Base-by-base conservation (phyloP, 805 yeast genomes). In the Teunomyces cretensis region DNA sequence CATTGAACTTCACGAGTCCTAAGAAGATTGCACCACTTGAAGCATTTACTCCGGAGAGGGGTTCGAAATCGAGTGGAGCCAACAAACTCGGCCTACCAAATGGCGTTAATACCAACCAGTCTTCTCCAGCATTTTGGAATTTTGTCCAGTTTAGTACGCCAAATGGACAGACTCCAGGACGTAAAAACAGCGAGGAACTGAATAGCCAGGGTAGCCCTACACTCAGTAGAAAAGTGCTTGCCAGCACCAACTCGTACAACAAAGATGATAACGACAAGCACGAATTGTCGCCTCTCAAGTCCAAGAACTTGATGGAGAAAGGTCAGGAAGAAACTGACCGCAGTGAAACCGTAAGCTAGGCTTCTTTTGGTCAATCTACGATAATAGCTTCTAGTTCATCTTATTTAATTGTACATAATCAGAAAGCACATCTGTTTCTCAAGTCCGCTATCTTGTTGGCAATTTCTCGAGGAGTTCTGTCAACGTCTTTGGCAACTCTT, bases 61-160 rank as follows among this genome's bases (percentile, higher is more conserved):
- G 76, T 4, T 59, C 67, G 9, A 68, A 67, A 46, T 36, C 49
- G 9, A 50, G 50, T 27, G 44, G 45, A 19, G 49, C 53, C 22
- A 53, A 54, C 24, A 65, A 60, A 39, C 45, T 58, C 4, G 58
- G 61, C 5, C 48, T 55, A 26, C 41, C 46, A 12, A 42, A 52
- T 14, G 62, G 67, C 8, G 43, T 73, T 61, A 57, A 69, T 67
- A 60, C 70, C 63, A 64, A 69, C 67, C 79, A 65, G 68, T 79
- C 85, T 26, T 88, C 96, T 1, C 98, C 98, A 1, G 97, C 96
- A 13, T 79, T 91, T 47, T 88, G 97, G 97, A 88, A 86, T 60
- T 83, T 88, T 67, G 88, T 91, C 58, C 96, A 90, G 57, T 83
- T 91, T 46, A 68, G 72, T 46, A 72, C 76, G 4, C 76, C 75